These are phyloP conservation scores for Naganishia randhawae DNA, from an alignment of 768 basidiomycete species.

Conservation along the genomic window DNA sequence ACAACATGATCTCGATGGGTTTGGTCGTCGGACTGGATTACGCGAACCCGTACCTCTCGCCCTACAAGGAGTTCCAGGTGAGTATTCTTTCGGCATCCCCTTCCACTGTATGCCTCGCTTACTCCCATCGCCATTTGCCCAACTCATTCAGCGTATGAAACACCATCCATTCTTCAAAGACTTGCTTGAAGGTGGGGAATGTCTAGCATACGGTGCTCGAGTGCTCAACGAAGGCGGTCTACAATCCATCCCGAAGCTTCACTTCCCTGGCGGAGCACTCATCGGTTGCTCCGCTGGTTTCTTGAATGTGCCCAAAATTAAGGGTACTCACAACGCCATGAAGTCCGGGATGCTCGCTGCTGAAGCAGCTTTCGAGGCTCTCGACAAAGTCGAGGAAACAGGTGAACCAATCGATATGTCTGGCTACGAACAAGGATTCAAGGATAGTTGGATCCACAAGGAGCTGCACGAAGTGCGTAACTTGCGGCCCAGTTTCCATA, in stretches of 20 bases:
- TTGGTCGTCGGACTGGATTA: slow-evolving; percentile 93
- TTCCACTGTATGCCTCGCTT: neutral
- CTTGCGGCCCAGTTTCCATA: slow-evolving; percentile 78
- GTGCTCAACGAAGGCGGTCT: slow-evolving; percentile 88
- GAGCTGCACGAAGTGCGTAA: slow-evolving; percentile 90
- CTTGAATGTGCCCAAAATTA: slow-evolving; percentile 94
- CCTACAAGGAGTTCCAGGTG: slow-evolving; percentile 89
- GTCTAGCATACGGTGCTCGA: slow-evolving; percentile 86
- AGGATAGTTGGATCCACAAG: slow-evolving; percentile 74
- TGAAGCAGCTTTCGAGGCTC: slow-evolving; percentile 70
- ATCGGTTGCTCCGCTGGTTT: slow-evolving; percentile 88
- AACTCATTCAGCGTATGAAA: slow-evolving; percentile 68
- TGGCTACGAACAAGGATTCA: slow-evolving; percentile 65
- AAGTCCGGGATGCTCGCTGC: slow-evolving; percentile 97
- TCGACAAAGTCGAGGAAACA: slow-evolving; percentile 46
- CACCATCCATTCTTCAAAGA: slow-evolving; percentile 86
- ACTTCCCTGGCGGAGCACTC: slow-evolving; percentile 91
- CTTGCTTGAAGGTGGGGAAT: slow-evolving; percentile 70
- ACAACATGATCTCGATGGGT: slow-evolving; percentile 81
- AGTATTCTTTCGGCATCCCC: slow-evolving; percentile 38
- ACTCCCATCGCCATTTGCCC: neutral
- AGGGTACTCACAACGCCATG: slow-evolving; percentile 98
- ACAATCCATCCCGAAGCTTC: slow-evolving; percentile 78
- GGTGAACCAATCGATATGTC: slow-evolving; percentile 60
- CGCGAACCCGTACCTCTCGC: slow-evolving; percentile 83